Evolutionary conservation across 306 rosid genomes (phyloP), one percentile per base, ranked within the genome.

Genomic region (Vicia faba): DNA sequence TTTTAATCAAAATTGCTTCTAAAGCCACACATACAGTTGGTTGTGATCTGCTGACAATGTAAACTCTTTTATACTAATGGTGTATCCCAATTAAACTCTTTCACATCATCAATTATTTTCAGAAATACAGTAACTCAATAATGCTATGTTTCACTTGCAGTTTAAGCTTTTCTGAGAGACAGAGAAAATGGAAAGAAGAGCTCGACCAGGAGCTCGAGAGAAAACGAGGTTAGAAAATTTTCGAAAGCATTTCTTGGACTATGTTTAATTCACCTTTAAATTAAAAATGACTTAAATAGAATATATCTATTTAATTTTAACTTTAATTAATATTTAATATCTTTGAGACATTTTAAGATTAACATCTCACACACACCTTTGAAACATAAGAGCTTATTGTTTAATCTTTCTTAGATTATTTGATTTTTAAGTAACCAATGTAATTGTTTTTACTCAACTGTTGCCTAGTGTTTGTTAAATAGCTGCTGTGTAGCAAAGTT

Each of bases 141-240:
- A 28, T 14, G 16, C 5, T 41, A 48, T 33, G 60, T 61, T 61
- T n/a, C 65, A 31, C 61, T 68, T 57, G 71, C 85, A 88, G 96
- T 69, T 70, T 80, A 79, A 83, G 82, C 86, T 86, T 82, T 77
- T 86, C 97, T 4, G 97, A 95, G 77, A 91, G 85, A 75, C 89
- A 91, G 80, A 91, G 89, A 74, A 91, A 88, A 84, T 95, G 99
- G 99, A 91, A 95, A 76, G 99, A 91, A 83, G 99, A 95, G 82
- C 99, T 95, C 18, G 92, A 88, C 68, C 97, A 88, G 69, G 99
- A 95, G 85, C 99, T 95, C 18, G 96, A 87, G 80, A 85, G 96
- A 79, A 86, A 87, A 75, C 88, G 99, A 91, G 99, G 99, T 95
- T 66, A 61, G 73, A 67, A 64, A 11, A 39, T 68, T 81, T 4